Percentiles rank a stretch among this genome's conserved stretches.
Evolutionary conservation across 2,329 filamentous ascomycete genomes (phyloP).

Genomic region (Neurospora sp.): DNA sequence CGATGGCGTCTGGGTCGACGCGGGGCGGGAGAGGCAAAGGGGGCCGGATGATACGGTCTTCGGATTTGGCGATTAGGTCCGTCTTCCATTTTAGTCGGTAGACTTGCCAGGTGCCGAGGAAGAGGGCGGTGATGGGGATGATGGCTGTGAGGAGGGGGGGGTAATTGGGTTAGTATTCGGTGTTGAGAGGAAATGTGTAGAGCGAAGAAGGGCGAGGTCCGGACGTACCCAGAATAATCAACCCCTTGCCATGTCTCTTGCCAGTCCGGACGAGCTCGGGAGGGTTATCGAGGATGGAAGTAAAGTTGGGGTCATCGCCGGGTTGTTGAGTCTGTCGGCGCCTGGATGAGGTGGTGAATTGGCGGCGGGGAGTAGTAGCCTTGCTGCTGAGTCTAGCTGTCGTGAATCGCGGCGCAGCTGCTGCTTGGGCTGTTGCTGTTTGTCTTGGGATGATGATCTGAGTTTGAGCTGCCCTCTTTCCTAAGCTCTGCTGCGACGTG

Average conservation of each 20-base stretch:
- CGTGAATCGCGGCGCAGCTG: not conserved
- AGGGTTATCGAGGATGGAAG: slow-evolving; percentile 80
- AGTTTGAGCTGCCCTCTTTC: not conserved
- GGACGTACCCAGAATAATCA: slow-evolving; percentile 61
- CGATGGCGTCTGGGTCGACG: slow-evolving; percentile 70
- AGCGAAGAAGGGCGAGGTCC: not conserved
- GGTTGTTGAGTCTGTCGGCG: slow-evolving; percentile 36
- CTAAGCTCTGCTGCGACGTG: not conserved
- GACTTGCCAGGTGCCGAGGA: slow-evolving; percentile 90
- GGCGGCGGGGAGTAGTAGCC: not conserved
- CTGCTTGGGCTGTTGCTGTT: not conserved
- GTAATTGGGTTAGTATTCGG: not conserved
- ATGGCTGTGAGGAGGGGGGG: slow-evolving; percentile 39
- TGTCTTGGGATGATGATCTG: not conserved
- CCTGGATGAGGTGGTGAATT: slow-evolving; percentile 9
- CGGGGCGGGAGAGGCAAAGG: slow-evolving; percentile 78
- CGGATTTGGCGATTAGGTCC: slow-evolving; percentile 79
- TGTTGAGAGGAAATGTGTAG: not conserved
- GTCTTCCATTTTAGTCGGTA: slow-evolving; percentile 90
- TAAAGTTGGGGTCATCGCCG: slow-evolving; percentile 69
- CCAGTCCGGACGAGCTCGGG: slow-evolving; percentile 68
- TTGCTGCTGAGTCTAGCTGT: not conserved
- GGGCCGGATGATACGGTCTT: slow-evolving; percentile 79
- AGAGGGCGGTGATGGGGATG: slow-evolving; percentile 86
- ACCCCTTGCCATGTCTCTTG: slow-evolving; percentile 64